Conservation (phyloP, 331 rosid genomes). For the Pyrus hybrid region DNA sequence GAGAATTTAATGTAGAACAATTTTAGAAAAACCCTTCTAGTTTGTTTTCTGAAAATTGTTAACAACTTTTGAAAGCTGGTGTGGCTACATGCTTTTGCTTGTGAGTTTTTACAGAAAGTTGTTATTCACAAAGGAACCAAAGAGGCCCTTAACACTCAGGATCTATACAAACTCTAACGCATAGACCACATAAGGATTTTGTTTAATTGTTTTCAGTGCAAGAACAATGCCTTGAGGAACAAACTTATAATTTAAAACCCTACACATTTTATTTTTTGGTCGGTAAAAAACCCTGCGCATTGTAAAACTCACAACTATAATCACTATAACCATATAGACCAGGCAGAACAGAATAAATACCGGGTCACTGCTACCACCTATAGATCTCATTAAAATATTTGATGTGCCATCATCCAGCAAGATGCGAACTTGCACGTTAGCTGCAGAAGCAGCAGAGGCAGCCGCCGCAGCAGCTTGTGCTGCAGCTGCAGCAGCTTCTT, state of each 20-base stretch:
- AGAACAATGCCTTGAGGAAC: background rate
- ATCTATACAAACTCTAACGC: background rate
- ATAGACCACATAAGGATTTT: background rate
- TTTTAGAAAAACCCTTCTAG: background rate
- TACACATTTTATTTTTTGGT: background rate
- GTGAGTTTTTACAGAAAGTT: background rate
- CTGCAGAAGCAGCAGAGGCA: conserved; percentile 93
- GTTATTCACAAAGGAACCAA: background rate
- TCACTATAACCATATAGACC: background rate
- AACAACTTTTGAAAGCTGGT: background rate
- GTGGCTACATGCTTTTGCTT: background rate
- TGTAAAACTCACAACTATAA: background rate
- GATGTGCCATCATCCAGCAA: conserved; percentile 98
- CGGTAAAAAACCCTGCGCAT: background rate
- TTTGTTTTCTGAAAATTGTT: background rate
- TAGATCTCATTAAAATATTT: conserved; percentile 82
- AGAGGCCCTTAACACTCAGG: background rate
- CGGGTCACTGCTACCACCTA: conserved; percentile 87
- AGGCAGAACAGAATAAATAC: conserved; percentile 34
- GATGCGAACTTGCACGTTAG: conserved; percentile 97
- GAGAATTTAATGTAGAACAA: background rate
- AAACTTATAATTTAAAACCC: background rate
- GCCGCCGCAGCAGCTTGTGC: conserved; percentile 99
- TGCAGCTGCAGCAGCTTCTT: conserved; percentile 92
- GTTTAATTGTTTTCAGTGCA: conserved; percentile 4